Evolutionary conservation across 2,329 filamentous ascomycete genomes (phyloP).

Genomic region (Blastomyces gilchristii): DNA sequence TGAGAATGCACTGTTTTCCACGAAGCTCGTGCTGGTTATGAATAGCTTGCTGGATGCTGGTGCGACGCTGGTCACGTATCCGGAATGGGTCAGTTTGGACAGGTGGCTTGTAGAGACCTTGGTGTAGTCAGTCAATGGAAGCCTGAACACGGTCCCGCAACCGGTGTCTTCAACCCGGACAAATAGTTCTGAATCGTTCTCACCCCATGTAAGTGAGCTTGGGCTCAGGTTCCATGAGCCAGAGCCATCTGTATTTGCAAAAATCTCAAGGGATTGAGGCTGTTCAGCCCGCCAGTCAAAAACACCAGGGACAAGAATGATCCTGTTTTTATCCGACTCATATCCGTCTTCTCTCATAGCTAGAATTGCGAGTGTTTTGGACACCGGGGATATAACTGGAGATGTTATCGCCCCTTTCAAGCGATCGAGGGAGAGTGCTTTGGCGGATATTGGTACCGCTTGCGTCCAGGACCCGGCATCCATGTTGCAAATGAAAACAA

Average conservation of each 20-base stretch:
- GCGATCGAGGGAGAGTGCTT: constrained; percentile 15
- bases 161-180: constrained; percentile 35
- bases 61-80: constrained; percentile 33
- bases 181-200: constrained; percentile 34
- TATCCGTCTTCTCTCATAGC: constrained; percentile 38
- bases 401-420: constrained; percentile 37
- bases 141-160: constrained; percentile 33
- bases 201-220: constrained; percentile 31
- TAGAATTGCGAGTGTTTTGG: constrained; percentile 35
- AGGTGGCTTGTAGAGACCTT: constrained; percentile 24
- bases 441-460: constrained; percentile 26
- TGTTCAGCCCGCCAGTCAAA: constrained; percentile 21
- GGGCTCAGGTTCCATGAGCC: constrained; percentile 37
- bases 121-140: constrained; percentile 18
- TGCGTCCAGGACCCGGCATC: constrained; percentile 35
- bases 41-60: constrained; percentile 31
- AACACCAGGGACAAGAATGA: constrained; percentile 30
- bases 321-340: constrained; percentile 38
- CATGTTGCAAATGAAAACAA: constrained; percentile 34
- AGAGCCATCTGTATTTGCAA: constrained; percentile 28
- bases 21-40: constrained; percentile 34
- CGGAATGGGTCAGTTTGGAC: constrained; percentile 31
- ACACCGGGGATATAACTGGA: constrained; percentile 37
- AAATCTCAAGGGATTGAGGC: constrained; percentile 25
- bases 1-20: constrained; percentile 35